phyloP scores from a whole-genome alignment of 1,284 basidiomycete species.

The Ganoderma sinense region DNA sequence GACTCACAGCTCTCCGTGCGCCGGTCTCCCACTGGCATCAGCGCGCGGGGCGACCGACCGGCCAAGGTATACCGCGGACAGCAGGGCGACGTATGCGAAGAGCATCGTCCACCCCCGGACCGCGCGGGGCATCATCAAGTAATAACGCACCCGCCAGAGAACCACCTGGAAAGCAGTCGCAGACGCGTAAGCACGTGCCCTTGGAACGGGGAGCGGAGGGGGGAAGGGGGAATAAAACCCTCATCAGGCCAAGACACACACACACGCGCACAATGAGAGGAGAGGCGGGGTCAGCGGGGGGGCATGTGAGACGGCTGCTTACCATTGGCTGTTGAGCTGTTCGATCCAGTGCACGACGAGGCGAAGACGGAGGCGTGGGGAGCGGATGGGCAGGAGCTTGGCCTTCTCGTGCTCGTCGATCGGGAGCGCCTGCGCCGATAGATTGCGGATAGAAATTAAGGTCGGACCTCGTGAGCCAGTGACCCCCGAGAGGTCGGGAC shows the following conservation, averaged over 20 bases:
- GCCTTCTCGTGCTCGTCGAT: constrained; percentile 96
- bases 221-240: neutral
- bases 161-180: constrained; percentile 51
- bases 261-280: neutral
- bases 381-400: constrained; percentile 90
- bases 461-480: constrained; percentile 7
- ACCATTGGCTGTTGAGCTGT: constrained; percentile 75
- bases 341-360: constrained; percentile 96
- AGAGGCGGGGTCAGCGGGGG: neutral
- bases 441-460: neutral
- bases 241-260: constrained; percentile 24
- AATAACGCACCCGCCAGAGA: constrained; percentile 53
- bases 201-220: constrained; percentile 24
- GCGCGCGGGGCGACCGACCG: constrained; percentile 21
- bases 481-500: neutral
- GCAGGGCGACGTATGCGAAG: constrained; percentile 28
- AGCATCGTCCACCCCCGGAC: constrained; percentile 25
- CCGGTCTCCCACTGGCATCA: neutral
- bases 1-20: neutral
- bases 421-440: constrained; percentile 71
- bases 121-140: constrained; percentile 25
- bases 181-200: constrained; percentile 41
- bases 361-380: constrained; percentile 78
- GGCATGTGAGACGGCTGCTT: constrained; percentile 36
- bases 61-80: constrained; percentile 29